phyloP scores from a whole-genome alignment of 2,329 filamentous ascomycete species.

The Xylariaceae sp. region DNA sequence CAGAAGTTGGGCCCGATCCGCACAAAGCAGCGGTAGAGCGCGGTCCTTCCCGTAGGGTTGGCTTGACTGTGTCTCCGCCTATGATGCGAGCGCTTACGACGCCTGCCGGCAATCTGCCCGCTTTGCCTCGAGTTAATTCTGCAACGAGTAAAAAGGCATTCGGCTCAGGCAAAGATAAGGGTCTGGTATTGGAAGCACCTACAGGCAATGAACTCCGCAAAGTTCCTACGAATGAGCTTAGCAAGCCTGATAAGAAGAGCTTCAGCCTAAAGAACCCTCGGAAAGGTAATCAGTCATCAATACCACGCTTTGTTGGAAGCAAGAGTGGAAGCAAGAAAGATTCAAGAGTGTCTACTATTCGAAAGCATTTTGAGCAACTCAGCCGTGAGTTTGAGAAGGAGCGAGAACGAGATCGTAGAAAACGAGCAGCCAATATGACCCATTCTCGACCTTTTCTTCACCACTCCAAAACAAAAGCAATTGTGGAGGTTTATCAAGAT shows the following conservation, averaged over 20 bases:
- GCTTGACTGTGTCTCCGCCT: conserved; percentile 46
- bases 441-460: conserved; percentile 76
- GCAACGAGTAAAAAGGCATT: conserved; percentile 39
- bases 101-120: conserved; percentile 37
- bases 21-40: conserved; percentile 31
- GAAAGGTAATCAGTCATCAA: conserved; percentile 66
- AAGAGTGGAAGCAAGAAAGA: conserved; percentile 56
- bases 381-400: conserved; percentile 97
- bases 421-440: conserved; percentile 71
- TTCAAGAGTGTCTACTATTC: conserved; percentile 82
- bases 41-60: conserved; percentile 42
- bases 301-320: conserved; percentile 74
- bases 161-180: conserved; percentile 27
- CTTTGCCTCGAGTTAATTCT: conserved; percentile 44
- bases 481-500: conserved; percentile 93
- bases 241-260: conserved; percentile 68
- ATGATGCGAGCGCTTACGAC: conserved; percentile 52
- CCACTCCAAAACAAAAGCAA: conserved; percentile 87
- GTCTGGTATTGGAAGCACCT: conserved; percentile 21
- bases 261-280: conserved; percentile 59
- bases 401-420: conserved; percentile 77
- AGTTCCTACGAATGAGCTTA: conserved; percentile 35
- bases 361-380: conserved; percentile 93
- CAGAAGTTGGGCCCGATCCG: conserved; percentile 13
- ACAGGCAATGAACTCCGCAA: conserved; percentile 32